Conservation (phyloP, 768 basidiomycete species). For the Lentinula lateritia region DNA sequence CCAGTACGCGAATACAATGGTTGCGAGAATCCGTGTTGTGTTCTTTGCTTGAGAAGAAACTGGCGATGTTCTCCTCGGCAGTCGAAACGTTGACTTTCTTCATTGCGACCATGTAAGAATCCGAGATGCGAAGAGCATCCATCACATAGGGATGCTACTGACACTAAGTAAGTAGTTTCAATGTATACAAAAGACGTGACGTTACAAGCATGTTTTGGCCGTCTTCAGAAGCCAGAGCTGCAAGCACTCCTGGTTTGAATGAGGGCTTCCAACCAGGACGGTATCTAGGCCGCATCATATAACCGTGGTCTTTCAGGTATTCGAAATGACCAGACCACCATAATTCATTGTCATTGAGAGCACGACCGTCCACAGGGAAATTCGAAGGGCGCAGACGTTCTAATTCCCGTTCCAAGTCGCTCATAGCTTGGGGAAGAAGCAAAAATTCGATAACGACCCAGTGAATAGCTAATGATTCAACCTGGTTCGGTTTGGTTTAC, state of each 20-base stretch:
- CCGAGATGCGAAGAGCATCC: slow-evolving; percentile 15
- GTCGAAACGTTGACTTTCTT: slow-evolving; percentile 11
- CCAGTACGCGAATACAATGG: slow-evolving; percentile 22
- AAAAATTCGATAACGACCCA: neutral
- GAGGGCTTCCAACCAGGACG: slow-evolving; percentile 15
- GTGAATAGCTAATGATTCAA: too few species aligned
- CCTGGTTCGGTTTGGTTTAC: too few species aligned
- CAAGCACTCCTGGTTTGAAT: slow-evolving; percentile 4
- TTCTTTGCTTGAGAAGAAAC: slow-evolving; percentile 13
- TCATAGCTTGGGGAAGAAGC: too few species aligned
- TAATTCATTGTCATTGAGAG: neutral
- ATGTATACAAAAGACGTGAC: neutral
- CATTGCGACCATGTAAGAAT: slow-evolving; percentile 14
- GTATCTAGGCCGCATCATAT: slow-evolving; percentile 12
- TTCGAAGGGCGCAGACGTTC: too few species aligned
- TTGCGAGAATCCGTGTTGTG: slow-evolving; percentile 18
- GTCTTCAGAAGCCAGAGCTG: neutral
- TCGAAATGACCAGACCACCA: slow-evolving; percentile 11
- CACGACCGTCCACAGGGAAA: too few species aligned
- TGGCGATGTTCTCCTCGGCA: slow-evolving; percentile 12
- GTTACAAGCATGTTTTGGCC: neutral
- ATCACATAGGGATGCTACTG: neutral
- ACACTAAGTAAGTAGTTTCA: neutral
- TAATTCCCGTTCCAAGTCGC: too few species aligned
- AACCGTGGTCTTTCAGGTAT: slow-evolving; percentile 13